Evolutionary conservation across 2,329 filamentous ascomycete species (phyloP), one percentile per base, ranked within the genome.

Genomic region (Pyrenochaeta sp.): DNA sequence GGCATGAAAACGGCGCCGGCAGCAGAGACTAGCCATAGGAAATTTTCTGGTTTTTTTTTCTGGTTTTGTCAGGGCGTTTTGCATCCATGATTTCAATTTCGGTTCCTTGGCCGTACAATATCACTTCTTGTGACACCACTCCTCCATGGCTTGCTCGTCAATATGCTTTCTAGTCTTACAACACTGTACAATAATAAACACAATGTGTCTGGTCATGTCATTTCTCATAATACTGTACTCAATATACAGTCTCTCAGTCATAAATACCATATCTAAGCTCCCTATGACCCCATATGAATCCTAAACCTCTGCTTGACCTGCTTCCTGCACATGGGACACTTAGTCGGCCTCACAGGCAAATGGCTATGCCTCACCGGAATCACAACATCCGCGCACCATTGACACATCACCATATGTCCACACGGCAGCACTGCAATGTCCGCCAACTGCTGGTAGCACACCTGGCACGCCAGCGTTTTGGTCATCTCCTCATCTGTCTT

Each of bases 371-470:
- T 76, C 1, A 79, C 74, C 2, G 83, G 83, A 34, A 82, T 77
- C 44, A 82, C 78, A 49, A 83, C 78, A 49, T 84, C 81, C 2
- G 82, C 83, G 62, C 84, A 86, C 83, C 83, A 86, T 39, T 78
- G 73, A 65, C 84, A 86, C 77, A 86, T 82, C 34, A 82, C 78
- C 59, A 85, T 77, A 67, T 86, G 84, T 0, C 84, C 84, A 58
- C 84, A 86, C 0, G 84, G 84, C 36, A 86, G 64, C 19, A 84
- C 72, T 2, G 82, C 83, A 6, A 81, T 81, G 58, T 85, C 81
- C 0, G 84, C 81, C 2, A 82, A 48, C 65, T 86, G 84, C 9
- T 77, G 77, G 64, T 84, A 83, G 66, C 84, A 86, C 19, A 85
- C 78, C 58, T 83, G 80, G 62, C 84, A 86, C 42, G 83, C 79